Percentiles rank a stretch among this genome's conserved stretches.
These are phyloP conservation scores for Saksenaea oblongispora DNA, from an alignment of 371 early-diverging fungal genomes.

Conservation along the genomic window DNA sequence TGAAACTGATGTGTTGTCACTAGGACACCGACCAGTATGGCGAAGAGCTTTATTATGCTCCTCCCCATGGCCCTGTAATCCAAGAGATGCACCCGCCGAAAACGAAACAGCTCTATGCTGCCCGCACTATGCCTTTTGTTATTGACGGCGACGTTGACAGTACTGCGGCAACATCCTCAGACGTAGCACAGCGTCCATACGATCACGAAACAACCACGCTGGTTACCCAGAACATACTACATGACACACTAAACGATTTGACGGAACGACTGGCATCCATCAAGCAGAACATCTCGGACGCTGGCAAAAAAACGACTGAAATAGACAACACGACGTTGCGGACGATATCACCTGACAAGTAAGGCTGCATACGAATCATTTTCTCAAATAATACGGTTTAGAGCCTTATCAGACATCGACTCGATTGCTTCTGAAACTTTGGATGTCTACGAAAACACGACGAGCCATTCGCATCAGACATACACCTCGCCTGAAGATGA, in stretches of 20 bases:
- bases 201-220: slow-evolving; percentile 9
- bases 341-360: slow-evolving; percentile 12
- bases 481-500: background rate
- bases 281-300: slow-evolving; percentile 36
- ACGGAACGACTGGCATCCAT: slow-evolving; percentile 40
- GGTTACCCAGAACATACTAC: slow-evolving; percentile 30
- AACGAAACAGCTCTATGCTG: slow-evolving; percentile 31
- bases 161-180: background rate
- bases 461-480: slow-evolving; percentile 1
- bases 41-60: slow-evolving; percentile 27
- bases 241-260: slow-evolving; percentile 33
- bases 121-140: slow-evolving; percentile 27
- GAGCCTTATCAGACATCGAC: slow-evolving; percentile 27
- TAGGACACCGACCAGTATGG: slow-evolving; percentile 36
- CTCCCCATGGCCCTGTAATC: slow-evolving; percentile 19
- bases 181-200: background rate
- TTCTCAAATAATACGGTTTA: background rate
- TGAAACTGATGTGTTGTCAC: background rate
- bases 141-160: background rate
- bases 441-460: slow-evolving; percentile 34
- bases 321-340: slow-evolving; percentile 20
- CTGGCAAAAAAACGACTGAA: slow-evolving; percentile 14
- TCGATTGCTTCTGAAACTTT: slow-evolving; percentile 43
- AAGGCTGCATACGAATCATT: slow-evolving; percentile 5
- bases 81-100: slow-evolving; percentile 37